Base-by-base conservation (phyloP, 2,329 filamentous ascomycete species). In the Leptodontidium sp. region DNA sequence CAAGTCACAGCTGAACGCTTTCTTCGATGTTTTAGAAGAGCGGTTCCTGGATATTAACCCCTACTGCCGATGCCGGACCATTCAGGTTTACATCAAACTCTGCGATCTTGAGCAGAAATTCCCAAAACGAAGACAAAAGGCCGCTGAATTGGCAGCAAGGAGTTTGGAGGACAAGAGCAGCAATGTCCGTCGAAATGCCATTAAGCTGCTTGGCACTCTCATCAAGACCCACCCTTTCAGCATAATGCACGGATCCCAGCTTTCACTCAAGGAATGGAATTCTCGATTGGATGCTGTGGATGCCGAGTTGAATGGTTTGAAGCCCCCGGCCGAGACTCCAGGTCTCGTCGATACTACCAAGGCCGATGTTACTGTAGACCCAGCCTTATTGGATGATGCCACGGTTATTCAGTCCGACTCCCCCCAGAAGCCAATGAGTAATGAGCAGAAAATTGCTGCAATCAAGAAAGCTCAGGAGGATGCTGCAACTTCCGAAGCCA, bases 111-210 rank as follows among this genome's bases (percentile, higher is more conserved):
- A 97, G 58, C 93, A 95, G 72, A 98, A 98, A 78, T 98, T 97
- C 76, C 93, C 94, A 47, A 98, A 98, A 81, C 88, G 94, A 66
- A 87, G 96, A 69, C 94, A 98, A 79, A 91, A 88, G 77, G 95
- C 91, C 4, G 92, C 95, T 1, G 93, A 98, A 78, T 84, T 98
- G 32, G 94, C 96, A 0, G 90, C 92, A 67, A 88, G 93, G 74
- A 98, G 95, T 79, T 84, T 99, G 2, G 93, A 98, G 79, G 97
- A 99, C 82, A 98, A 97, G 85, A 98, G 95, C 82, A 99, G 96
- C 81, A 97, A 98, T 76, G 96, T 99, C 40, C 88, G 96, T 70
- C 88, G 94, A 68, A 98, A 98, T 78, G 94, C 96, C 2, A 96
- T 99, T 79, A 98, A 97, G 80, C 83, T 99, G 7, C 85, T 99